Evolutionary conservation across 2,329 filamentous ascomycete genomes (phyloP), one percentile per base, ranked within the genome.

Genomic region (Beauveria brongniartii): DNA sequence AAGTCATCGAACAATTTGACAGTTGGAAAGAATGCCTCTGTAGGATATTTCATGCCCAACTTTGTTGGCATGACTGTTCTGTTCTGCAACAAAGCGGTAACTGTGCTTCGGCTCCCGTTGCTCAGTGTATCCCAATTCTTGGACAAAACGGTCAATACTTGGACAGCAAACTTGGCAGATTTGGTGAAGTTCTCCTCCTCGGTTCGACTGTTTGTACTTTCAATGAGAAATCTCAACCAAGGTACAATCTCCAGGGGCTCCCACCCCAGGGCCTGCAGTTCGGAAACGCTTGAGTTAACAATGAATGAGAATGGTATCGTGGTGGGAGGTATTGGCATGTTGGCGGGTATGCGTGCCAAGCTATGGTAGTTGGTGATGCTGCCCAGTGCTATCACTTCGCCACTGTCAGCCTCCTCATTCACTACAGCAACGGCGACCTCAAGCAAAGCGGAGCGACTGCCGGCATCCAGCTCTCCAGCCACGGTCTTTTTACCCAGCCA

Each of bases 1-100:
- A 99, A 78, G 70, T 99, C 94, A 64, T 97, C 92, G 69, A 99
- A 99, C 0, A 99, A 78, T 71, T 91, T 94, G 43, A 99, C 94
- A n/a, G 85, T 89, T 2, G 90, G 86, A 69, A 99, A 97, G 73
- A 97, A 99, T 0, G 94, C 87, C 65, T 97, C 92, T 3, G 79
- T 76, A 5, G 94, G 94, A 66, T 84, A 89, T 67, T 80, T 88
- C 92, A 99, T 95, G 8, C 94, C 94, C 65, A 87, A 75, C 70
- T 91, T 97, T 0, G 94, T 97, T 0, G 94, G 94, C 69, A 99
- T 90, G 30, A 96, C 83, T 0, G 91, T 83, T 55, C 88, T 80
- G 2, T 81, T 77, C 58, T 85, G 82, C 3, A 97, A 77, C 5
- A 91, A 74, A 18, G 82, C 77, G 8, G 83, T 75, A 4, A 96